These are phyloP conservation scores for Ceratocystis alfenasii DNA, from an alignment of 2,329 filamentous ascomycete genomes.

Conservation along the genomic window DNA sequence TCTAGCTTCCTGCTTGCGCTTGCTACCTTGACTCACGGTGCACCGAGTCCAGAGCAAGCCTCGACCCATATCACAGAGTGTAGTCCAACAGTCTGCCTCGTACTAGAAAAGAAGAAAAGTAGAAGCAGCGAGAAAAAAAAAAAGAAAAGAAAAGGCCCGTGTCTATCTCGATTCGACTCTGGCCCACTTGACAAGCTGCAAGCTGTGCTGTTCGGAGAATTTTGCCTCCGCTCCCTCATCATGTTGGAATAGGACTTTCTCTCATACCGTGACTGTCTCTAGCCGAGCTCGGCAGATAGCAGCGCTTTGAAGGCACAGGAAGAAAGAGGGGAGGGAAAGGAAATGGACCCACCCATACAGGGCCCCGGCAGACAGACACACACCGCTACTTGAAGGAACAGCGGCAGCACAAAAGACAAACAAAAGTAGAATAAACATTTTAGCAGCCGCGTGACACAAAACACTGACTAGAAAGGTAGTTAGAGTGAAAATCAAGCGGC, in stretches of 20 bases:
- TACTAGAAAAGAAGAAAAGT: neutral
- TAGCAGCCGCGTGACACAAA: neutral
- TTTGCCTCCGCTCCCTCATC: neutral
- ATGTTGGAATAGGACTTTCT: neutral
- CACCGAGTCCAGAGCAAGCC: neutral
- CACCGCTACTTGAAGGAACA: conserved; percentile 1
- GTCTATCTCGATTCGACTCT: neutral
- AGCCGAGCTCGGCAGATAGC: neutral
- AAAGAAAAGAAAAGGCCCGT: neutral
- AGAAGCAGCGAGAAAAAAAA: no score
- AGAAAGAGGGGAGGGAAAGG: neutral
- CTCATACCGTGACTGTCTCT: neutral
- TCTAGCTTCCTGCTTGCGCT: neutral
- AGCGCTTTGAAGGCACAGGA: neutral
- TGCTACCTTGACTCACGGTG: neutral
- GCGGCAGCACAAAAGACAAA: neutral
- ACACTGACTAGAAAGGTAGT: neutral
- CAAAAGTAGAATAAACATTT: neutral
- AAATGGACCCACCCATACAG: neutral
- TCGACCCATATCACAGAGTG: neutral
- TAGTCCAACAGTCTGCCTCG: neutral
- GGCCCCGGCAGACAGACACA: neutral
- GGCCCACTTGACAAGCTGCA: neutral
- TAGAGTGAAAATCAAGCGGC: neutral
- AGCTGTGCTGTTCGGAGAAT: neutral